Percentiles rank a stretch among this genome's conserved stretches.
These are phyloP conservation scores for Ceratocystis colombiana DNA, from an alignment of 2,329 filamentous ascomycete species.

Conservation along the genomic window DNA sequence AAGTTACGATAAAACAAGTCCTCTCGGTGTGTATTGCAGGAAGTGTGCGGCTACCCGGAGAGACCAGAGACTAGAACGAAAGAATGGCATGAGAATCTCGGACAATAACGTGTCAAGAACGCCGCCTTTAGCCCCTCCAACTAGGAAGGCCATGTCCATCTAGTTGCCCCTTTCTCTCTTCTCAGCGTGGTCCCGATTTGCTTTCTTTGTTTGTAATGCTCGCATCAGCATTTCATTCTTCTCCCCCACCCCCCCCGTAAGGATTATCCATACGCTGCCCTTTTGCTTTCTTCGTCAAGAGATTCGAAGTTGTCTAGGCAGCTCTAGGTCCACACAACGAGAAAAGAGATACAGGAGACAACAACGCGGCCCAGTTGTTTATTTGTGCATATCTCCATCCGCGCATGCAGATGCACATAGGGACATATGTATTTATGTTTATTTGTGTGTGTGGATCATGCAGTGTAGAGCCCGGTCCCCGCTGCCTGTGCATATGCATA, in stretches of 20 bases:
- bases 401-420: background rate
- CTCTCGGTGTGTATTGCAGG: background rate
- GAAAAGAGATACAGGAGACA: conserved; percentile 1
- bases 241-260: background rate
- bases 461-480: no score
- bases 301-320: background rate
- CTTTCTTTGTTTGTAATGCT: no score
- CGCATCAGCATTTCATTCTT: background rate
- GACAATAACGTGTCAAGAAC: conserved; percentile 5
- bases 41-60: background rate
- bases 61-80: background rate
- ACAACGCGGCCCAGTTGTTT: background rate
- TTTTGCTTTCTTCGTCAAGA: background rate
- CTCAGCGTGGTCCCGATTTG: no score
- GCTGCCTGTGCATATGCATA: no score
- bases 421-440: background rate
- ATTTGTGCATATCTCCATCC: background rate
- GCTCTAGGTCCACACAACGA: background rate
- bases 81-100: background rate
- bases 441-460: background rate
- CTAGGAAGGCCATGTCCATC: background rate
- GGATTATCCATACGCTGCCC: background rate
- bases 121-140: background rate
- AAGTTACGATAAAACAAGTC: background rate
- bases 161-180: background rate